Evolutionary conservation across 2,329 filamentous ascomycete species (phyloP).

Genomic region (Hypomyces rosellus): DNA sequence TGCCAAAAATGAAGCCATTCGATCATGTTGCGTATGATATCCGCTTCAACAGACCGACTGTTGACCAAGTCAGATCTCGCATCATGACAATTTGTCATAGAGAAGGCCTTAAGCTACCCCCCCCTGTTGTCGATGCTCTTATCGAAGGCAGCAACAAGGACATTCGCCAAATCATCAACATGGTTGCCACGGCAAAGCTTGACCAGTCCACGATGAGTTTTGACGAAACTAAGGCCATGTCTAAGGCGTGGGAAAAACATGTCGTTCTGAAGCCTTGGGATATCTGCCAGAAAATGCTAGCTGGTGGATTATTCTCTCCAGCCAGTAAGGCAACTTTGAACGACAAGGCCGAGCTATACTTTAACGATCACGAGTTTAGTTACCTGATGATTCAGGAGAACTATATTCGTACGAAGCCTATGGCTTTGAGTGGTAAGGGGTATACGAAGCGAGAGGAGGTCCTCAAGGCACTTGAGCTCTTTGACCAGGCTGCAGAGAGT

Average conservation of each 20-base stretch:
- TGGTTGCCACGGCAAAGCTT: constrained; percentile 90
- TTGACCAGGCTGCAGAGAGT: constrained; percentile 83
- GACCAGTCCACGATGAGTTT: constrained; percentile 76
- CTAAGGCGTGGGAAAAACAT: constrained; percentile 97
- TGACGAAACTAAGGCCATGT: constrained; percentile 86
- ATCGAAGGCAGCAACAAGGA: constrained; percentile 95
- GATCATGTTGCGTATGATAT: constrained; percentile 80
- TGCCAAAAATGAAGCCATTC: constrained; percentile 98
- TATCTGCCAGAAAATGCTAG: constrained; percentile 89
- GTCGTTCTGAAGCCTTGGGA: constrained; percentile 97
- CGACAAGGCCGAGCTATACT: constrained; percentile 97
- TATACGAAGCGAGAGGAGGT: constrained; percentile 61
- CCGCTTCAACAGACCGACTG: constrained; percentile 80
- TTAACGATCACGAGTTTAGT: constrained; percentile 98
- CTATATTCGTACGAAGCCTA: constrained; percentile 79
- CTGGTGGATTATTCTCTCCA: constrained; percentile 75
- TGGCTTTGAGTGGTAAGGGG: constrained; percentile 48
- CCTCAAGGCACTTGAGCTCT: constrained; percentile 78
- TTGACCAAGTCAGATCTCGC: constrained; percentile 83
- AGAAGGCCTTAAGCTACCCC: constrained; percentile 80
- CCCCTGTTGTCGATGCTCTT: constrained; percentile 79
- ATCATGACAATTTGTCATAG: constrained; percentile 94
- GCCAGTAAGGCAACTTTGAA: constrained; percentile 83
- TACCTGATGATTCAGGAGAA: constrained; percentile 98
- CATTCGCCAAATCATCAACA: constrained; percentile 97